Evolutionary conservation across 2,329 filamentous ascomycete genomes (phyloP).

Genomic region (Mycosphaerella arachidis): DNA sequence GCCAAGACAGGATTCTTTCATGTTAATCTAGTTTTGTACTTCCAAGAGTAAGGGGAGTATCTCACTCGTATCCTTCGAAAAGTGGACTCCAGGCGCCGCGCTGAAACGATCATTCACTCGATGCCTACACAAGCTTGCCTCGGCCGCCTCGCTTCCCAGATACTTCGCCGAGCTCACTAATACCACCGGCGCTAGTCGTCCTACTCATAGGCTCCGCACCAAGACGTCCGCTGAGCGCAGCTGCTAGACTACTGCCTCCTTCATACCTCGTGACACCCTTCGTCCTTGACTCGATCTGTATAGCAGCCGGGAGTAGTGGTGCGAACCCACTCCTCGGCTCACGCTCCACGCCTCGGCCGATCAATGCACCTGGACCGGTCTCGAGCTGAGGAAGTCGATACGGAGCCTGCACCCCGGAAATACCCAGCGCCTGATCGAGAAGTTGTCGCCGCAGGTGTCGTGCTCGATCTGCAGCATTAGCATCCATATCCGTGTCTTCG

Average conservation of each 20-base stretch:
- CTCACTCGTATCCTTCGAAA: not conserved
- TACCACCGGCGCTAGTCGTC: slow-evolving; percentile 26
- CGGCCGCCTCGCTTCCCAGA: slow-evolving; percentile 17
- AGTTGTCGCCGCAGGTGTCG: slow-evolving; percentile 28
- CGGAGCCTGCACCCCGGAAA: slow-evolving; percentile 27
- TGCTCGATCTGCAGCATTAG: slow-evolving; percentile 19
- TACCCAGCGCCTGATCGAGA: slow-evolving; percentile 33
- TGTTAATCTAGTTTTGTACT: too few relatives aligned
- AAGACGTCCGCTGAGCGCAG: slow-evolving; percentile 22
- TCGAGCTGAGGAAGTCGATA: slow-evolving; percentile 34
- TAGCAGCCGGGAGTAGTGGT: slow-evolving; percentile 21
- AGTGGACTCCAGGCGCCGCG: not conserved
- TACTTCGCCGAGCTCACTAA: slow-evolving; percentile 25
- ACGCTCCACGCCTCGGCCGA: slow-evolving; percentile 33
- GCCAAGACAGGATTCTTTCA: too few relatives aligned
- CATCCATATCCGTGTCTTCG: slow-evolving; percentile 21
- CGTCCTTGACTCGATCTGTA: slow-evolving; percentile 17
- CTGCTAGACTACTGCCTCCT: slow-evolving; percentile 24
- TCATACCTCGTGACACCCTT: not conserved
- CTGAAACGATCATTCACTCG: not conserved
- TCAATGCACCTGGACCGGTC: slow-evolving; percentile 31
- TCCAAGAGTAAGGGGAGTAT: not conserved
- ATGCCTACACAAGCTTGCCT: slow-evolving; percentile 10
- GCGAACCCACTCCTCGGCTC: slow-evolving; percentile 33
- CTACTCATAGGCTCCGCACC: slow-evolving; percentile 30